Conservation (phyloP, 140 eudicot species). For the Anethum foeniculum region DNA sequence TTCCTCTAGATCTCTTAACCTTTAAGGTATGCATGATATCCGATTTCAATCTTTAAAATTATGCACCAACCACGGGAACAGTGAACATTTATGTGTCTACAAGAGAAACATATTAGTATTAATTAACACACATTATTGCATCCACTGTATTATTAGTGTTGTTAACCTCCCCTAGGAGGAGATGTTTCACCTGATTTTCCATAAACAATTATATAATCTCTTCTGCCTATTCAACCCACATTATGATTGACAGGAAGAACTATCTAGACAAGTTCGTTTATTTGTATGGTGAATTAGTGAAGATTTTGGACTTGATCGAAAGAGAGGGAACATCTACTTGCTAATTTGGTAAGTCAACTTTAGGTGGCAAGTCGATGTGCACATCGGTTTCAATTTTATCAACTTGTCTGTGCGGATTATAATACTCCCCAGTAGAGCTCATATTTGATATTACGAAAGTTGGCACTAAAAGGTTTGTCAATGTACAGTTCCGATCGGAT, state of each 20-base stretch:
- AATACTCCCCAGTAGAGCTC: too few species aligned
- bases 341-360: neutral
- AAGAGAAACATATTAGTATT: neutral
- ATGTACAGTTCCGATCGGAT: too few species aligned
- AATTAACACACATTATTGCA: neutral
- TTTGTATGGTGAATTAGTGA: neutral
- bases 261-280: too few species aligned
- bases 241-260: too few species aligned
- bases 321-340: neutral
- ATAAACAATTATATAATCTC: neutral
- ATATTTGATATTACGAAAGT: too few species aligned
- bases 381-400: neutral
- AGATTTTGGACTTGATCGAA: neutral
- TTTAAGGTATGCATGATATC: constrained; percentile 11
- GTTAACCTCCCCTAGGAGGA: neutral
- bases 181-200: neutral
- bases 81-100: neutral
- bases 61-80: neutral
- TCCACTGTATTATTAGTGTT: neutral
- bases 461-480: too few species aligned
- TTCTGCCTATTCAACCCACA: neutral
- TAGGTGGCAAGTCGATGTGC: neutral
- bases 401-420: too few species aligned
- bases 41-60: neutral
- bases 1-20: neutral